Evolutionary conservation across 2,329 filamentous ascomycete genomes (phyloP).

Genomic region (Piedraia hortae): DNA sequence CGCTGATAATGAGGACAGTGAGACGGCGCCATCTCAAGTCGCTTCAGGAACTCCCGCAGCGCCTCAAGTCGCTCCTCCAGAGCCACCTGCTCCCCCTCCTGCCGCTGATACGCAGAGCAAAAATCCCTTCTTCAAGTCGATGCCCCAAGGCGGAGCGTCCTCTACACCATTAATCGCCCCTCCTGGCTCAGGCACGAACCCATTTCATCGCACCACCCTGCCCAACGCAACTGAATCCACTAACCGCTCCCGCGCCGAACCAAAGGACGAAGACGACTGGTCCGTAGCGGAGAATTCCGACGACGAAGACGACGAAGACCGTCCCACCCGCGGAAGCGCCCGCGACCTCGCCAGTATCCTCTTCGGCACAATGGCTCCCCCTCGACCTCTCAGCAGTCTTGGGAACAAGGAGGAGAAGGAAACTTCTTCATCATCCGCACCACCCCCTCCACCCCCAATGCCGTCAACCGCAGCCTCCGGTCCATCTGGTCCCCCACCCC

Average conservation of each 20-base stretch:
- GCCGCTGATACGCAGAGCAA: slow-evolving; percentile 52
- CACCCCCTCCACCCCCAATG: slow-evolving; percentile 11
- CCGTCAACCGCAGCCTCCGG: slow-evolving; percentile 18
- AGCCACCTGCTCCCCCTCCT: slow-evolving; percentile 18
- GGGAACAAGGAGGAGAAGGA: slow-evolving; percentile 28
- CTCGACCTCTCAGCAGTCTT: slow-evolving; percentile 60
- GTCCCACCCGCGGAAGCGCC: slow-evolving; percentile 49
- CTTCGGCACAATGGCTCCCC: slow-evolving; percentile 90
- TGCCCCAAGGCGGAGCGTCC: slow-evolving; percentile 31
- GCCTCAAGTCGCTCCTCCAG: slow-evolving; percentile 4
- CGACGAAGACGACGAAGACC: slow-evolving; percentile 37
- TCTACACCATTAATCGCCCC: too few relatives aligned
- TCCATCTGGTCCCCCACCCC: slow-evolving; percentile 18
- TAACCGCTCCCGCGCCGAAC: slow-evolving; percentile 26
- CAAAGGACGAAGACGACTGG: slow-evolving; percentile 48
- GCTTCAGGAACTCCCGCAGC: slow-evolving; percentile 11
- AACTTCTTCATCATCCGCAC: background rate
- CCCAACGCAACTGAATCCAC: slow-evolving; percentile 20
- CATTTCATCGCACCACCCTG: slow-evolving; percentile 64
- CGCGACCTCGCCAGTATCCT: slow-evolving; percentile 83
- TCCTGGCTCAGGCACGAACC: too few relatives aligned
- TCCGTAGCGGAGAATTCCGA: slow-evolving; percentile 38
- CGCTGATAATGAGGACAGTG: slow-evolving; percentile 20
- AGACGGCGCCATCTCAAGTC: slow-evolving; percentile 14
- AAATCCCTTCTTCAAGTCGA: slow-evolving; percentile 84